phyloP scores from a whole-genome alignment of 2,329 filamentous ascomycete genomes.

The Colletotrichum chrysophilum region DNA sequence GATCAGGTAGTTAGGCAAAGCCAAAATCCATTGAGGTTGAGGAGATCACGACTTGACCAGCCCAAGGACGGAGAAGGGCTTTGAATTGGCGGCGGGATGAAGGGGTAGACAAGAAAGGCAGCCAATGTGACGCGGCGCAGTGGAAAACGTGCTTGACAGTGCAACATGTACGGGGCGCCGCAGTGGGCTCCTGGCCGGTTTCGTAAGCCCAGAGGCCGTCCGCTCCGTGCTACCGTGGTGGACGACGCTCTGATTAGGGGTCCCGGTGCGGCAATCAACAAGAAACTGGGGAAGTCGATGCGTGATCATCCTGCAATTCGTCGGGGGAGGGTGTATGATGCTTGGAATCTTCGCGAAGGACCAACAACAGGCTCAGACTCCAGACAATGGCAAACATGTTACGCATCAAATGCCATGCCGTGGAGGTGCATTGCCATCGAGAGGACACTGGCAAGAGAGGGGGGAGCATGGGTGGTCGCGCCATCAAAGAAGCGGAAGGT shows the following conservation, averaged over 20 bases:
- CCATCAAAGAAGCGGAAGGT: neutral
- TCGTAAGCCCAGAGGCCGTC: constrained; percentile 1
- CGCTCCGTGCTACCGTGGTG: neutral
- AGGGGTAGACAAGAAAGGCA: neutral
- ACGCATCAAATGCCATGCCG: constrained; percentile 1
- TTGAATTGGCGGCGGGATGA: neutral
- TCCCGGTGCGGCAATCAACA: neutral
- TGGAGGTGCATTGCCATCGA: neutral
- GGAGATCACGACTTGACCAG: neutral
- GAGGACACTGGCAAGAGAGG: neutral
- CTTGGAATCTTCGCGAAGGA: neutral
- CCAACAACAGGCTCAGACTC: neutral
- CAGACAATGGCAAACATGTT: neutral
- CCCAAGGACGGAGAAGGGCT: neutral
- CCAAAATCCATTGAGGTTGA: neutral
- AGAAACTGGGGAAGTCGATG: neutral
- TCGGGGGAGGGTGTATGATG: neutral
- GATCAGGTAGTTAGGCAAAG: neutral
- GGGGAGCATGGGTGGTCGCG: neutral
- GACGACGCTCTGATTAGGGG: neutral
- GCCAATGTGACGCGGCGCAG: constrained; percentile 7
- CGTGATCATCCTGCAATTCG: neutral
- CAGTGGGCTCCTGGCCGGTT: constrained; percentile 4
- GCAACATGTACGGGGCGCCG: neutral
- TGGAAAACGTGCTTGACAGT: constrained; percentile 13